Conservation (phyloP, 352 stramenopile species). For the Phytopythium kandeliae region DNA sequence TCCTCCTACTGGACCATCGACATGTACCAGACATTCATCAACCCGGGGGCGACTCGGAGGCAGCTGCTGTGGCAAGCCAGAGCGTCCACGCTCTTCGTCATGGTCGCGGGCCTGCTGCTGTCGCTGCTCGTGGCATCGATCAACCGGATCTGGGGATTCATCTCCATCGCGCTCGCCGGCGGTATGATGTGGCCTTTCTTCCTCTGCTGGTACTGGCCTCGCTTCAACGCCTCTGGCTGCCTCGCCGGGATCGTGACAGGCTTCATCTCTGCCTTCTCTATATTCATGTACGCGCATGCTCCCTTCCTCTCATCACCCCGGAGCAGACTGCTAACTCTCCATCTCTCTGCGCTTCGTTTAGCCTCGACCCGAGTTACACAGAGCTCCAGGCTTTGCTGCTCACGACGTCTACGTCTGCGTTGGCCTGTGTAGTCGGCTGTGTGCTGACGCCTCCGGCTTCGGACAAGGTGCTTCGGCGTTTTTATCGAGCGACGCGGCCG, state of each 20-base stretch:
- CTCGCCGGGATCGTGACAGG: conserved; percentile 31
- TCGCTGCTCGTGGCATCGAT: conserved; percentile 68
- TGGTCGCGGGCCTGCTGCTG: conserved; percentile 47
- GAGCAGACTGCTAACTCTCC: too few species aligned
- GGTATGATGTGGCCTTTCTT: conserved; percentile 53
- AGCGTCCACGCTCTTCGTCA: conserved; percentile 46
- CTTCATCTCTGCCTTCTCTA: conserved; percentile 25
- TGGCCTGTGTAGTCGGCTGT: conserved; percentile 22
- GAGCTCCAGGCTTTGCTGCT: conserved; percentile 33
- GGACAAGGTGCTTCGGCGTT: conserved; percentile 46
- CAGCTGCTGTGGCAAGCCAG: conserved; percentile 65
- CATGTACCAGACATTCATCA: conserved; percentile 69
- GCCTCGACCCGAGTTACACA: conserved; percentile 21
- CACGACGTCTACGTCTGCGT: conserved; percentile 30
- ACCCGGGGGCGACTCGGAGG: conserved; percentile 39
- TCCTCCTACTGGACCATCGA: conserved; percentile 80
- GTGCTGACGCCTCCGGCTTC: conserved; percentile 36
- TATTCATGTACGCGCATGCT: conserved; percentile 33
- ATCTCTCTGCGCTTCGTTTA: too few species aligned
- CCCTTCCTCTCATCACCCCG: too few species aligned
- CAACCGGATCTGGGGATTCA: conserved; percentile 80
- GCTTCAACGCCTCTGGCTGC: conserved; percentile 45
- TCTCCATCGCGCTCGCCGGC: conserved; percentile 66
- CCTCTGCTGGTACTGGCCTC: conserved; percentile 55
- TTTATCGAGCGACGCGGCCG: conserved; percentile 60